Conservation (phyloP, 768 basidiomycete genomes). For the Fibroporia radiculosa region DNA sequence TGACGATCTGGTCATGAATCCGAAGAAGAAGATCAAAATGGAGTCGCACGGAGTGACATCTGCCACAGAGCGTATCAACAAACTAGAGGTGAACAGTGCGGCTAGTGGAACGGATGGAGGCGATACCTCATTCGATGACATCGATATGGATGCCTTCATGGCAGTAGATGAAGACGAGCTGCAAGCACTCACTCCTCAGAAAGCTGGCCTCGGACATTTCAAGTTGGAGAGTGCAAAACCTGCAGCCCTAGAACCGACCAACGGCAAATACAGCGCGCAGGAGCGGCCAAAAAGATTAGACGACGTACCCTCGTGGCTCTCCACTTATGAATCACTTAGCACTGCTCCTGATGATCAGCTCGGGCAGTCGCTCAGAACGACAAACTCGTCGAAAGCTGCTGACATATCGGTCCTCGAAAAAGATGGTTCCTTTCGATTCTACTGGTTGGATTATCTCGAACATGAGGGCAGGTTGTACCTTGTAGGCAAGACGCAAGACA, state of each 20-base stretch:
- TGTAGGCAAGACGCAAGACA: constrained; percentile 86
- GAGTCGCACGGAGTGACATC: constrained; percentile 40
- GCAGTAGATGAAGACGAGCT: constrained; percentile 48
- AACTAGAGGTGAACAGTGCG: constrained; percentile 40
- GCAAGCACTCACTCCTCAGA: background rate
- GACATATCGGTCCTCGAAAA: constrained; percentile 61
- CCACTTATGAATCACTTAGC: constrained; percentile 64
- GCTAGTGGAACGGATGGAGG: constrained; percentile 25
- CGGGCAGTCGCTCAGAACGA: constrained; percentile 34
- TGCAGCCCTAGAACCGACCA: constrained; percentile 17
- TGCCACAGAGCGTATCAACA: constrained; percentile 48
- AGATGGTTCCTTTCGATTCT: constrained; percentile 84
- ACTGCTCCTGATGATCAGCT: constrained; percentile 55
- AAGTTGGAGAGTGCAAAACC: constrained; percentile 20
- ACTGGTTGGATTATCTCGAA: constrained; percentile 95
- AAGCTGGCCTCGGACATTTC: constrained; percentile 25
- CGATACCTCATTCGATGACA: constrained; percentile 38
- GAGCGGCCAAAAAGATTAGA: constrained; percentile 40
- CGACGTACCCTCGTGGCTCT: constrained; percentile 56
- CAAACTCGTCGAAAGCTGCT: constrained; percentile 22
- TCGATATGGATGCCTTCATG: constrained; percentile 53
- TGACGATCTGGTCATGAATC: constrained; percentile 60
- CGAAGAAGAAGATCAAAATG: constrained; percentile 57
- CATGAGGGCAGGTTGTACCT: constrained; percentile 79
- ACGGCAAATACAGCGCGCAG: constrained; percentile 10